Conservation (phyloP, 2,329 filamentous ascomycete species). For the Aspergillus calidoustus region DNA sequence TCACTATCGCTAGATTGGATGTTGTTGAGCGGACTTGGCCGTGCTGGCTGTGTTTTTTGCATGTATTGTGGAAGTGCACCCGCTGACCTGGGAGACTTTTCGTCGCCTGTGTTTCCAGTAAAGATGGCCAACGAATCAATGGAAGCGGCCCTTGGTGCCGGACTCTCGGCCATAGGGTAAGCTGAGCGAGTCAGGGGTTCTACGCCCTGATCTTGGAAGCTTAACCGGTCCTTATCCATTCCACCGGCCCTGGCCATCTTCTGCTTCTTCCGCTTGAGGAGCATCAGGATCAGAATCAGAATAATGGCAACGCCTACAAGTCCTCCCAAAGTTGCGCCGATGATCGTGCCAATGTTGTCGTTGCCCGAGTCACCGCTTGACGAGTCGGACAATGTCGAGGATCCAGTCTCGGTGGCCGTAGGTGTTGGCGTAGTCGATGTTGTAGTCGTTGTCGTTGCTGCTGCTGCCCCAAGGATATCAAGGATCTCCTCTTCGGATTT, state of each 20-base stretch:
- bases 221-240: slow-evolving; percentile 60
- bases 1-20: slow-evolving; percentile 36
- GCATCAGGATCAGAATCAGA: slow-evolving; percentile 72
- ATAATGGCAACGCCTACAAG: slow-evolving; percentile 74
- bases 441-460: slow-evolving; percentile 32
- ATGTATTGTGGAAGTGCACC: slow-evolving; percentile 25
- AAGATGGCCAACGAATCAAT: slow-evolving; percentile 47
- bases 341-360: slow-evolving; percentile 59
- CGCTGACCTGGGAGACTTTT: slow-evolving; percentile 38
- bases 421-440: slow-evolving; percentile 36
- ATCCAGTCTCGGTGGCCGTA: slow-evolving; percentile 35
- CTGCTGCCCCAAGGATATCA: slow-evolving; percentile 29
- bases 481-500: slow-evolving; percentile 45
- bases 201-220: slow-evolving; percentile 51
- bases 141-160: slow-evolving; percentile 42
- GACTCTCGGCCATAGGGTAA: slow-evolving; percentile 51
- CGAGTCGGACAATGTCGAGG: slow-evolving; percentile 32
- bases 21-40: slow-evolving; percentile 34
- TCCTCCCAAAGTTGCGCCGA: slow-evolving; percentile 82
- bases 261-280: slow-evolving; percentile 65
- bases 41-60: slow-evolving; percentile 24
- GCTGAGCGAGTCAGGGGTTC: slow-evolving; percentile 48
- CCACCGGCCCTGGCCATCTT: slow-evolving; percentile 53
- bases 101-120: slow-evolving; percentile 40
- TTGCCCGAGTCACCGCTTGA: slow-evolving; percentile 39